Base-by-base conservation (phyloP, 192 early-diverging fungal species). In the Endogone sp. region DNA sequence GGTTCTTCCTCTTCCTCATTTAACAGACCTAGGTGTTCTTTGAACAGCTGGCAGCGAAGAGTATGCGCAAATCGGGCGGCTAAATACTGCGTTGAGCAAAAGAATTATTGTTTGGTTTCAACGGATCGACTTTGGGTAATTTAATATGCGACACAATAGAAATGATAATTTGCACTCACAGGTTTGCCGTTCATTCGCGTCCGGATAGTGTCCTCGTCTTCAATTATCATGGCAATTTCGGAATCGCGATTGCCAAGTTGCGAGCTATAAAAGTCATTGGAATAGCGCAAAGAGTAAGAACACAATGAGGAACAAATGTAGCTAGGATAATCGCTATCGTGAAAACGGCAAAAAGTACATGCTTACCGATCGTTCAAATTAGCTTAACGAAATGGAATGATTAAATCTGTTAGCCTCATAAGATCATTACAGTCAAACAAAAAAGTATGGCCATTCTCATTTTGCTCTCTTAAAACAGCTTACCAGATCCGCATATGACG, bases 201-300 rank as follows among this genome's bases (percentile, higher is more conserved):
- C 2, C 76, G 67, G 26, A 95, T 78, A 21, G 81, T 80, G 27
- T 89, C 81, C 3, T 88, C 89, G 72, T 95, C 93, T 69, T 92
- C 89, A 20, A 96, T 85, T 20, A 93, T 68, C 78, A 92, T 89
- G 30, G 93, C 94, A 62, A 95, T 87, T 79, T 95, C 93, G n/a
- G 90, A 92, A 74, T 94, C 93, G 56, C 91, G 89, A 71, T 89
- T 87, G 3, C 93, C 93, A 30, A 90, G 77, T 84, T 91, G 91
- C 2, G 94, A 95, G 11, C 94, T 88, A 26, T 44, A 44, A 44
- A n/a, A n/a, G n/a, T n/a, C 13, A 13, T 8, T 8, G 37, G 4
- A 13, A 44, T 44, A 44, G 37, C 4, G 4, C 13, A 44, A 8
- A 44, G 13, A 8, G 13, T 13, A 44, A 44, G 4, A 44, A 13